Conservation (phyloP, 1,284 basidiomycete species). For the Grifola frondosa region DNA sequence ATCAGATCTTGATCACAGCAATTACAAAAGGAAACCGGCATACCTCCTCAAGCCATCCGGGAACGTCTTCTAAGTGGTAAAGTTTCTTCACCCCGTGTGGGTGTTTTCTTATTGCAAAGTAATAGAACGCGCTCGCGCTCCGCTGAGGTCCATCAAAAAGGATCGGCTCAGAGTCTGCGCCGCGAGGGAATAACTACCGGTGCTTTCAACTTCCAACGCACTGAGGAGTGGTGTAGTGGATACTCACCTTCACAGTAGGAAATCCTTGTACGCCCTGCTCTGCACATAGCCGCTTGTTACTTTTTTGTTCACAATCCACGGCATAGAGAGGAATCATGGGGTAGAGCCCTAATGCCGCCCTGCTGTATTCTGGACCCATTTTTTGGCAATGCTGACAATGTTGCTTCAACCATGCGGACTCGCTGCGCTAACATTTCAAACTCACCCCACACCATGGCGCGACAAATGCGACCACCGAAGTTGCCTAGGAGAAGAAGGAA, state of each 20-base stretch:
- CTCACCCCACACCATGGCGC: conserved; percentile 88
- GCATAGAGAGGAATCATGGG: conserved; percentile 89
- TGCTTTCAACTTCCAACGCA: conserved; percentile 4
- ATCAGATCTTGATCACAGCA: background rate
- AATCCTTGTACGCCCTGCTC: conserved; percentile 90
- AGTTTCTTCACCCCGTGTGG: conserved; percentile 70
- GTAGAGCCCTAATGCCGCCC: conserved; percentile 76
- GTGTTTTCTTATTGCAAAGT: conserved; percentile 75
- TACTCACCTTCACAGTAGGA: conserved; percentile 80
- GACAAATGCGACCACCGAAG: conserved; percentile 82
- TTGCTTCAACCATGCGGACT: conserved; percentile 1
- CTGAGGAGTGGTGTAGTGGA: conserved; percentile 1
- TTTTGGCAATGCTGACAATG: conserved; percentile 76
- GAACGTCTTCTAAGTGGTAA: conserved; percentile 55
- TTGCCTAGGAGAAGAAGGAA: conserved; percentile 46
- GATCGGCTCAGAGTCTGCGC: conserved; percentile 61
- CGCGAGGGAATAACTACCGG: conserved; percentile 72
- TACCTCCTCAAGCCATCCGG: conserved; percentile 64
- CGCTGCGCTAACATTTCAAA: conserved; percentile 2
- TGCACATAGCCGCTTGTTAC: conserved; percentile 80
- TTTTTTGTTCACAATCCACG: conserved; percentile 86
- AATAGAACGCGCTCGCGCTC: conserved; percentile 70
- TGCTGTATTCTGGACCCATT: conserved; percentile 83
- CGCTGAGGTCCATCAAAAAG: conserved; percentile 74
- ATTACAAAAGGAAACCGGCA: conserved; percentile 17